These are phyloP conservation scores for Kalaharituber pfeilii DNA, from an alignment of 2,329 filamentous ascomycete species.

Conservation along the genomic window DNA sequence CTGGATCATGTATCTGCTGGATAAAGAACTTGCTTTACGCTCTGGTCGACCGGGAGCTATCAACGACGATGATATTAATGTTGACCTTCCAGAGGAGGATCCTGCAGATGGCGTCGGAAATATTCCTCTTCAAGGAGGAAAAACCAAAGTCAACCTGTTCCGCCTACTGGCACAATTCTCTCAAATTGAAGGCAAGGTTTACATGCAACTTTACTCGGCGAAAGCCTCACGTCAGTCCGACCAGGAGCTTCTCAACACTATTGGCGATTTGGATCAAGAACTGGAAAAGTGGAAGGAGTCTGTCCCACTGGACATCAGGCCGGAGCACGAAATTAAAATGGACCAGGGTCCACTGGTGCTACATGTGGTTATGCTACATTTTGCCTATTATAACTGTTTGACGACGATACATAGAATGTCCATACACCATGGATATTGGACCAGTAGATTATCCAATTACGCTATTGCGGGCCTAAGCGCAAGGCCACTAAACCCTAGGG, in stretches of 20 bases:
- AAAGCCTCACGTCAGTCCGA: conserved; percentile 82
- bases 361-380: conserved; percentile 85
- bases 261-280: conserved; percentile 78
- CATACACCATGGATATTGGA: conserved; percentile 96
- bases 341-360: conserved; percentile 53
- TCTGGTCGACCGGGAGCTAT: conserved; percentile 56
- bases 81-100: conserved; percentile 80
- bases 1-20: conserved; percentile 58
- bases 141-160: conserved; percentile 89
- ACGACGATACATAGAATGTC: conserved; percentile 98
- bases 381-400: conserved; percentile 93
- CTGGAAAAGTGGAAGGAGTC: conserved; percentile 92
- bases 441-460: conserved; percentile 80
- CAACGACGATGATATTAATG: conserved; percentile 79
- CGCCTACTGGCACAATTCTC: conserved; percentile 81
- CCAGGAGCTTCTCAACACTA: conserved; percentile 83
- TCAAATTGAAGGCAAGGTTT: conserved; percentile 82
- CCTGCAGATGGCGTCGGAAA: conserved; percentile 87
- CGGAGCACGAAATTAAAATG: conserved; percentile 90
- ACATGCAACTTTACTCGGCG: conserved; percentile 81
- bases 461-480: conserved; percentile 89
- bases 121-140: conserved; percentile 74
- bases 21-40: conserved; percentile 56
- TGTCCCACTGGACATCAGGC: conserved; percentile 90
- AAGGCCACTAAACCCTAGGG: conserved; percentile 72